phyloP scores from a whole-genome alignment of 2,329 filamentous ascomycete species.

The Colletotrichum echinochloae region DNA sequence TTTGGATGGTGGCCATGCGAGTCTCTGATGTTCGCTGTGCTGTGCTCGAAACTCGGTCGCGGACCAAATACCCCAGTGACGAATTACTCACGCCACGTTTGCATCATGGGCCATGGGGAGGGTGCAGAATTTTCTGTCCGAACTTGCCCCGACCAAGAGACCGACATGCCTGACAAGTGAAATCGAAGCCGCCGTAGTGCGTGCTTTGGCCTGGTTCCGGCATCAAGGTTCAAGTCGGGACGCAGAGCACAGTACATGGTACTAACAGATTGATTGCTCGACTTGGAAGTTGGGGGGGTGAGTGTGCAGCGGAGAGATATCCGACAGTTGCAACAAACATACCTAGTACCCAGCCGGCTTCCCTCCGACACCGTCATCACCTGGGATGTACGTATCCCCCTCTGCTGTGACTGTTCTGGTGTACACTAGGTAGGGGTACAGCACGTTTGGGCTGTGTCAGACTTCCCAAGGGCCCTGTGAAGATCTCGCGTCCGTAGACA shows the following conservation, averaged over 20 bases:
- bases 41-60: slow-evolving; percentile 19
- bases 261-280: slow-evolving; percentile 3
- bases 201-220: slow-evolving; percentile 34
- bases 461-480: slow-evolving; percentile 18
- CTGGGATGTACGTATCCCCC: neutral
- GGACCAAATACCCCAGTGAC: slow-evolving; percentile 24
- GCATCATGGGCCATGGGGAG: slow-evolving; percentile 36
- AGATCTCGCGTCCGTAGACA: slow-evolving; percentile 29
- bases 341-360: slow-evolving; percentile 30
- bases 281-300: neutral
- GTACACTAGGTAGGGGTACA: neutral
- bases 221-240: slow-evolving; percentile 39
- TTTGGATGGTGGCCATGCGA: slow-evolving; percentile 29
- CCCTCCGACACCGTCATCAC: slow-evolving; percentile 26
- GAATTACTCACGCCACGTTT: slow-evolving; percentile 39
- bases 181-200: slow-evolving; percentile 11
- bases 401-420: slow-evolving; percentile 15
- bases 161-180: slow-evolving; percentile 21
- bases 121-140: slow-evolving; percentile 34
- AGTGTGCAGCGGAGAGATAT: slow-evolving; percentile 34
- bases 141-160: slow-evolving; percentile 36
- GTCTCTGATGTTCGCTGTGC: neutral
- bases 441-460: slow-evolving; percentile 16
- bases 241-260: neutral
- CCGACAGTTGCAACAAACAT: slow-evolving; percentile 31